Evolutionary conservation across 176 grass and related monocot species (phyloP), one percentile per base, ranked within the genome.

Genomic region (Lolium rigidum): DNA sequence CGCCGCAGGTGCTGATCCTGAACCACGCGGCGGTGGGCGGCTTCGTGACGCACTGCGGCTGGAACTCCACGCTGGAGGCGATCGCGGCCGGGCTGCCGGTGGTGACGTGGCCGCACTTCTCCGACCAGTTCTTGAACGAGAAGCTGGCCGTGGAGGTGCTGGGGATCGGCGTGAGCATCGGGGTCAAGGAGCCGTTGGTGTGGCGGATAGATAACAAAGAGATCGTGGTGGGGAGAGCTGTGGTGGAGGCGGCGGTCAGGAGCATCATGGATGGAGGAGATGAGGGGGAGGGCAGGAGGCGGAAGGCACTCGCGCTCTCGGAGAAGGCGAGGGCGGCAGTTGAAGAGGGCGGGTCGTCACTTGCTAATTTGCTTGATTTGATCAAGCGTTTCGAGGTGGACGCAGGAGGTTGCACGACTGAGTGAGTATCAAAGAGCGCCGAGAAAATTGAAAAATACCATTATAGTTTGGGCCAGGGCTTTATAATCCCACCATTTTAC

Each of bases 31-130:
- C 87, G 1, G 82, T 84, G 1, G 92, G 90, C 15, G 68, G 86
- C 1, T 97, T 94, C 73, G 83, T 97, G 68, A 97, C 90, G n/a
- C 95, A 97, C 88, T 92, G 90, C n/a, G 95, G 92, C n/a, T 97
- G 95, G 95, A 97, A 97, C 82, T 94, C 90, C n/a, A 91, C 82
- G 18, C 24, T 97, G 74, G 95, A 97, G 65, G 87, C 74, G 1
- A 8, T 93, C 86, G 8, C 76, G 16, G 75, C 80, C 0, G 86
- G 94, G 9, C 21, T 97, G 70, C 90, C 90, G 10, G 6, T 94
- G 26, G 83, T 90, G 31, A 43, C 88, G 13, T 97, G 94, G 92
- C 92, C 94, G 2, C 84, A 92, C 55, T 94, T 90, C 70, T 0
- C 43, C 0, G 92, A 97, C 38, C 92, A 97, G 58, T 97, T 97